phyloP scores from a whole-genome alignment of 192 early-diverging fungal species.

The Geranomyces variabilis region DNA sequence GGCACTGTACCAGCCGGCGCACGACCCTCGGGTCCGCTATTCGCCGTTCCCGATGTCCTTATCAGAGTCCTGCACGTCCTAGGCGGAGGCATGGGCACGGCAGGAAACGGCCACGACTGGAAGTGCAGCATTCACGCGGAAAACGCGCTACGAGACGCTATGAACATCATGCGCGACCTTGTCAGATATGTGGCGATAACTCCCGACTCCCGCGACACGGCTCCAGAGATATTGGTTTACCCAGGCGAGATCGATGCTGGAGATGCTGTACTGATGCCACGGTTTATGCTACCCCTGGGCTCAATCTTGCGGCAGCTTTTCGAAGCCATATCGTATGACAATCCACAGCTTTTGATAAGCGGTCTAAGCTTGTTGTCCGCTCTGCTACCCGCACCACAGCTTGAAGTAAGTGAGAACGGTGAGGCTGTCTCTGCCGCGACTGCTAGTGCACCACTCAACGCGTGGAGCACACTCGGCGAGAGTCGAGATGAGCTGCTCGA shows the following conservation, averaged over 20 bases:
- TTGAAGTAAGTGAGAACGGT: no score
- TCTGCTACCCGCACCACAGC: not conserved
- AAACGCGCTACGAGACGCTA: not conserved
- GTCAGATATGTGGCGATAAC: not conserved
- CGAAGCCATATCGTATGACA: not conserved
- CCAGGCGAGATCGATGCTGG: not conserved
- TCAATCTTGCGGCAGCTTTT: not conserved
- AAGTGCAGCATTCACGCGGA: not conserved
- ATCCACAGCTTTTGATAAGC: not conserved
- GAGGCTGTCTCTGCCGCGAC: no score
- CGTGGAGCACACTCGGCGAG: no score
- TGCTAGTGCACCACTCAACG: no score
- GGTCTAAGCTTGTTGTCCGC: not conserved
- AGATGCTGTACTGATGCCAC: not conserved
- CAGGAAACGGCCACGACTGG: not conserved
- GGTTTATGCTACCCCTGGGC: slow-evolving; percentile 11
- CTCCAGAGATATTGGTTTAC: not conserved
- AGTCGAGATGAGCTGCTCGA: no score
- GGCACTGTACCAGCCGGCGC: no score
- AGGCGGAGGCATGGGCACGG: not conserved
- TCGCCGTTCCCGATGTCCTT: not conserved
- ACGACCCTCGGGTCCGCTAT: slow-evolving; percentile 5
- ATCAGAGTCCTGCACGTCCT: not conserved
- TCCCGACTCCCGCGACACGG: not conserved
- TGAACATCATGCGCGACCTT: not conserved